Conservation (phyloP, 768 basidiomycete species). For the Leccinum barrowsii region DNA sequence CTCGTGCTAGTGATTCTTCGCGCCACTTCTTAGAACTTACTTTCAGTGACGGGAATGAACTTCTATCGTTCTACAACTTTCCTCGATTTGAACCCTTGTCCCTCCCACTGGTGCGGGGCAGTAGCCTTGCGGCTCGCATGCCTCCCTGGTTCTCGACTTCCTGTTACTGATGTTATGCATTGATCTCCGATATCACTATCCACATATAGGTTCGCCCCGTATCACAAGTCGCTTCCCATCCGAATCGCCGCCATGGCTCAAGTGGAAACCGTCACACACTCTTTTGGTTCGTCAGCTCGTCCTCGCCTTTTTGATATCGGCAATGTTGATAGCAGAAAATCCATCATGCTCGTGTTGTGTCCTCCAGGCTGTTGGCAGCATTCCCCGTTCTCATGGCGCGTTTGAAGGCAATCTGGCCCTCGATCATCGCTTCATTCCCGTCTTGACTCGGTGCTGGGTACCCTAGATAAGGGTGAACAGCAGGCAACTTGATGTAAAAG, state of each 20-base stretch:
- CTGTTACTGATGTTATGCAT: not conserved
- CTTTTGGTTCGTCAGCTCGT: slow-evolving; percentile 33
- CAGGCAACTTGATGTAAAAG: too few relatives aligned
- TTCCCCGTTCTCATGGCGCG: slow-evolving; percentile 10
- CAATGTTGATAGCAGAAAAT: slow-evolving; percentile 32
- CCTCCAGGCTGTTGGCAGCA: not conserved
- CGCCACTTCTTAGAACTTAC: not conserved
- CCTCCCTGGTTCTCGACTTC: slow-evolving; percentile 2
- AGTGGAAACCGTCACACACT: slow-evolving; percentile 28
- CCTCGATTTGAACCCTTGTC: not conserved
- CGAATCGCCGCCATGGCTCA: slow-evolving; percentile 8
- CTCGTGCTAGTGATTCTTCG: not conserved
- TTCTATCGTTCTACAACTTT: not conserved
- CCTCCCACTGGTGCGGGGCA: not conserved
- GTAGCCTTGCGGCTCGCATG: not conserved
- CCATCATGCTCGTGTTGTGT: slow-evolving; percentile 24
- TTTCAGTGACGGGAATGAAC: slow-evolving; percentile 5
- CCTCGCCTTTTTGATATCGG: slow-evolving; percentile 36
- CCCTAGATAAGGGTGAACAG: slow-evolving; percentile 37
- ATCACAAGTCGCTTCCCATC: not conserved
- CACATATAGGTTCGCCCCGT: slow-evolving; percentile 4
- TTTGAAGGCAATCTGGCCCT: slow-evolving; percentile 2
- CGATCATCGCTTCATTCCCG: too few relatives aligned
- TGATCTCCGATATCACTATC: not conserved
- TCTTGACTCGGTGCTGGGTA: slow-evolving; percentile 20